Evolutionary conservation across 371 early-diverging fungal species (phyloP).

Genomic region (Rhizomucor pusillus): DNA sequence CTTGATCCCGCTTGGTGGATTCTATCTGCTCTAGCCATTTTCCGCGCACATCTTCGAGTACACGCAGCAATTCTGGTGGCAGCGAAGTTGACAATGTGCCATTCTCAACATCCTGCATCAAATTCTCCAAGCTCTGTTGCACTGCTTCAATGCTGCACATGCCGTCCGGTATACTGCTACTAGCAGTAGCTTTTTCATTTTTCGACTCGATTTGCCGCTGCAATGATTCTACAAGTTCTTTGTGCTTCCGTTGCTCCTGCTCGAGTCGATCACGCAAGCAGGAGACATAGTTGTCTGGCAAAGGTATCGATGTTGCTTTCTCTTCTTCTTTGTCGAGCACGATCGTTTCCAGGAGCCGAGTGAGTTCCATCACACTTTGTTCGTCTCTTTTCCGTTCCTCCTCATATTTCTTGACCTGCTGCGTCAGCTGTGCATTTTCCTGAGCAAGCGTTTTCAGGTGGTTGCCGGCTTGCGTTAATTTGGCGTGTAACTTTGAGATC

Average conservation of each 20-base stretch:
- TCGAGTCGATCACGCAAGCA: too few relatives aligned
- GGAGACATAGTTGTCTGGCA: too few relatives aligned
- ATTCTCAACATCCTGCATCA: conserved; percentile 32
- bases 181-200: not conserved
- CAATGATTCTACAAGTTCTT: too few relatives aligned
- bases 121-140: conserved; percentile 14
- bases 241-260: too few relatives aligned
- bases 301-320: too few relatives aligned
- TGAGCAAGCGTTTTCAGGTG: conserved; percentile 46
- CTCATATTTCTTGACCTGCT: conserved; percentile 7
- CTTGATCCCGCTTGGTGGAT: conserved; percentile 1
- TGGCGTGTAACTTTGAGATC: conserved; percentile 19
- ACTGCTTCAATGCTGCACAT: conserved; percentile 9
- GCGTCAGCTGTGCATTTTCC: conserved; percentile 31
- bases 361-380: not conserved
- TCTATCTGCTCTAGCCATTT: conserved; percentile 15
- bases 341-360: too few relatives aligned
- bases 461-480: conserved; percentile 43
- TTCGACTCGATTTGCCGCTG: too few relatives aligned
- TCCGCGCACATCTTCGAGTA: conserved; percentile 28
- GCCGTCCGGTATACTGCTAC: not conserved
- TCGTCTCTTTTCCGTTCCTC: conserved; percentile 5
- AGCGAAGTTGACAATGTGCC: conserved; percentile 18
- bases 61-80: conserved; percentile 27
- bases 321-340: too few relatives aligned